phyloP scores from a whole-genome alignment of 2,329 filamentous ascomycete genomes.

The Venturia effusa region DNA sequence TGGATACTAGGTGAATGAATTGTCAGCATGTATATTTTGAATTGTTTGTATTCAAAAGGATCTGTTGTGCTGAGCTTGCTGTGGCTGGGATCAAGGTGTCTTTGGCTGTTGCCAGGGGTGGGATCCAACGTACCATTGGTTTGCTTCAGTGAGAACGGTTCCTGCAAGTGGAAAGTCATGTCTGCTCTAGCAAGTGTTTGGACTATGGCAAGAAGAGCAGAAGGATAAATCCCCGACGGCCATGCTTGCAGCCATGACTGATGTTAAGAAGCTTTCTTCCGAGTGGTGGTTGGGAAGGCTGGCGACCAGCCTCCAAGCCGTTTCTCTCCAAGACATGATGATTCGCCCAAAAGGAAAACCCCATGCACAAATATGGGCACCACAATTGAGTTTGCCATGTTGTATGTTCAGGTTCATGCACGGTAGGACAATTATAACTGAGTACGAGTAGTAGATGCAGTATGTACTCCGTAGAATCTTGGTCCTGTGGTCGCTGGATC shows the following conservation, averaged over 20 bases:
- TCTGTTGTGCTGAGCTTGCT: background rate
- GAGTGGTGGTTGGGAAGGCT: background rate
- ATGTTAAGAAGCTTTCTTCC: background rate
- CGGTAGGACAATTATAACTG: background rate
- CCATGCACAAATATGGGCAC: background rate
- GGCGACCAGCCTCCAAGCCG: background rate
- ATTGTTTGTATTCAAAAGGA: background rate
- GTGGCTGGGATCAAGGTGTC: background rate
- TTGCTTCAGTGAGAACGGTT: background rate
- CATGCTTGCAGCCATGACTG: background rate
- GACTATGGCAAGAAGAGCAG: background rate
- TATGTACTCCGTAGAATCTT: too few relatives aligned
- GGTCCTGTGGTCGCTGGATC: background rate
- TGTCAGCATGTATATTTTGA: background rate
- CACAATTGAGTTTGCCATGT: background rate
- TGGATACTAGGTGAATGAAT: slow-evolving; percentile 8
- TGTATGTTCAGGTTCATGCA: background rate
- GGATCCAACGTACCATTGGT: background rate
- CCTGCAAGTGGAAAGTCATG: background rate
- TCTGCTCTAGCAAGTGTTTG: background rate
- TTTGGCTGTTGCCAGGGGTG: background rate
- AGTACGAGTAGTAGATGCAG: too few relatives aligned
- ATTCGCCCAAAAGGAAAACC: background rate
- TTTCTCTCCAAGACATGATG: background rate
- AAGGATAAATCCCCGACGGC: background rate